These are phyloP conservation scores for Lentinula lateritia DNA, from an alignment of 768 basidiomycete genomes.

Conservation along the genomic window DNA sequence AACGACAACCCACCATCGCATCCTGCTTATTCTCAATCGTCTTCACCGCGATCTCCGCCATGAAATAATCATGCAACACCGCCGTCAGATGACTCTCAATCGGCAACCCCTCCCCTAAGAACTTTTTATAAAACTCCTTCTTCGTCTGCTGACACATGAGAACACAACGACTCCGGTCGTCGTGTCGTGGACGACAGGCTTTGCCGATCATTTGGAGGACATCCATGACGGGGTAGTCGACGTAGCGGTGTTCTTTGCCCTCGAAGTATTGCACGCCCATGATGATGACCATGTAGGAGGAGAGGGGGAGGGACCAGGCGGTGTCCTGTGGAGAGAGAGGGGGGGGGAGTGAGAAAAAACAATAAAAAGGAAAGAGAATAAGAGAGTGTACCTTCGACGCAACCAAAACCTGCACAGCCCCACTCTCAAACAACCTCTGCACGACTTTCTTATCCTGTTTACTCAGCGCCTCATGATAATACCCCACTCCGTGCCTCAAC, in stretches of 20 bases:
- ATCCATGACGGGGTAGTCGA: slow-evolving; percentile 98
- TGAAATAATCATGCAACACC: slow-evolving; percentile 92
- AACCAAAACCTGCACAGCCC: slow-evolving; percentile 91
- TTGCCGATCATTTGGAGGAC: slow-evolving; percentile 99
- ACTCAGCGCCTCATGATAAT: slow-evolving; percentile 90
- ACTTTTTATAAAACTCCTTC: slow-evolving; percentile 99
- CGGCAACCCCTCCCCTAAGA: slow-evolving; percentile 93
- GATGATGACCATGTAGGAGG: slow-evolving; percentile 96
- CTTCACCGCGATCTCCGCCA: slow-evolving; percentile 96
- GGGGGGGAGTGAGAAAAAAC: no score
- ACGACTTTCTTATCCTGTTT: slow-evolving; percentile 94
- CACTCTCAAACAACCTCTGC: slow-evolving; percentile 86
- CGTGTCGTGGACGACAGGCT: slow-evolving; percentile 88
- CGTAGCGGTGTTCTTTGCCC: slow-evolving; percentile 95
- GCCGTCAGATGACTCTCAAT: slow-evolving; percentile 94
- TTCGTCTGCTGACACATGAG: slow-evolving; percentile 97
- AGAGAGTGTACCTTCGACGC: slow-evolving; percentile 72
- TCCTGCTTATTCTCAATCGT: slow-evolving; percentile 99
- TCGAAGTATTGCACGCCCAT: slow-evolving; percentile 99
- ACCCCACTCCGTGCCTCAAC: slow-evolving; percentile 86
- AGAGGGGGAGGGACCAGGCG: slow-evolving; percentile 91
- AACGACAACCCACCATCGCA: slow-evolving; percentile 74
- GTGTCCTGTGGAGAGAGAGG: no score
- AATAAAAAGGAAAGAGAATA: no score
- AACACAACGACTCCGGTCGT: slow-evolving; percentile 88